Evolutionary conservation across 129 eudicot species (phyloP).

Genomic region (Chrysanthemum lavandulifolium): DNA sequence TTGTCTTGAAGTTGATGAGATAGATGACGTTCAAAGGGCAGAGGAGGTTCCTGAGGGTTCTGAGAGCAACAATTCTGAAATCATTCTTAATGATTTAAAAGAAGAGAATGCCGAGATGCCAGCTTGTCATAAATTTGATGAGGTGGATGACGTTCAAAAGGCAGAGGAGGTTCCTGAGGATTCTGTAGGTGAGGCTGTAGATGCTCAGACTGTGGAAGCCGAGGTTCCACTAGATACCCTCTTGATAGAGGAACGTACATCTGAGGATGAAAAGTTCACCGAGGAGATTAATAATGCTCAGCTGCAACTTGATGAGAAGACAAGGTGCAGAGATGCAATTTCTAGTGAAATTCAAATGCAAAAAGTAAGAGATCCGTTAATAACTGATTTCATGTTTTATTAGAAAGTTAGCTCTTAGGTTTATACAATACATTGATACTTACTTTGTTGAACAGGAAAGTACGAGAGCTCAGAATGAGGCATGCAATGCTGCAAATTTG

Average conservation of each 20-base stretch:
- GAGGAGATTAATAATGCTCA: conserved; percentile 52
- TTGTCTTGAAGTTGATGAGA: too few relatives aligned
- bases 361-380: conserved; percentile 28
- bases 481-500: conserved; percentile 38
- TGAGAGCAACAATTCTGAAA: not conserved
- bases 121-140: conserved; percentile 19
- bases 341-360: conserved; percentile 27
- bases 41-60: conserved; percentile 24
- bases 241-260: conserved; percentile 45
- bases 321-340: conserved; percentile 42
- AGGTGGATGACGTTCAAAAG: conserved; percentile 21
- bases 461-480: conserved; percentile 17
- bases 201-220: conserved; percentile 19
- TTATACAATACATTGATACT: conserved; percentile 7
- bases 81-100: not conserved
- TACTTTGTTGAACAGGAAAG: conserved; percentile 39
- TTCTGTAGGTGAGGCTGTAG: not conserved
- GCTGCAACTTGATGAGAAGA: conserved; percentile 52
- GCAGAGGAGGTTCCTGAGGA: conserved; percentile 20
- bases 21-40: not conserved
- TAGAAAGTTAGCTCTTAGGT: not conserved
- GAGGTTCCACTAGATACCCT: conserved; percentile 40
- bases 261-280: conserved; percentile 51
- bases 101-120: conserved; percentile 17
- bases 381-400: conserved; percentile 3